Conservation (phyloP, 169 alveolate genomes). For the Plasmodium fragile region DNA sequence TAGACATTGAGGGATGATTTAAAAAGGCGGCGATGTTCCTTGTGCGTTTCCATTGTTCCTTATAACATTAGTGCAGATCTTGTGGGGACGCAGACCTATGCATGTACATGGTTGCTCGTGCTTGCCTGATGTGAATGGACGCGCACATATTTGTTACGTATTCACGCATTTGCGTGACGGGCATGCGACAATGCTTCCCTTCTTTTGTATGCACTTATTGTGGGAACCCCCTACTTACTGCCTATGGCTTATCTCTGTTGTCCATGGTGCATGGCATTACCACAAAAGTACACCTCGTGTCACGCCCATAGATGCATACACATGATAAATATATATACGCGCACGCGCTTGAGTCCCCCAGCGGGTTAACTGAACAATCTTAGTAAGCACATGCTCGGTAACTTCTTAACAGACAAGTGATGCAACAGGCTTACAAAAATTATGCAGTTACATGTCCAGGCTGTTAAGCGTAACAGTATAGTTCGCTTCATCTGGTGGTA, state of each 20-base stretch:
- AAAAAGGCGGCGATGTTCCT: background rate
- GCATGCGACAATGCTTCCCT: background rate
- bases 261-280: background rate
- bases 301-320: background rate
- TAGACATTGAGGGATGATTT: background rate
- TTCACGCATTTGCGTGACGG: background rate
- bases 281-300: background rate
- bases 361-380: background rate
- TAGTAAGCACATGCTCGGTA: background rate
- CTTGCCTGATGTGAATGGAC: background rate
- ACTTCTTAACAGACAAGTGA: background rate
- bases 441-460: background rate
- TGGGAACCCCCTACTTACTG: background rate
- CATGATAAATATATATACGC: background rate
- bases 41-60: background rate
- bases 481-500: background rate
- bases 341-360: background rate
- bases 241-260: background rate
- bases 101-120: background rate
- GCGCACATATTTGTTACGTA: background rate
- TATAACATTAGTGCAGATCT: background rate
- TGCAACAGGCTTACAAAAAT: background rate
- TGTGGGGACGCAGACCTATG: background rate
- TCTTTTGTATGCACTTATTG: background rate
- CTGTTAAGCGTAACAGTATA: background rate